Conservation (phyloP, 805 yeast species). For the Grigorovia yakushimaensis region DNA sequence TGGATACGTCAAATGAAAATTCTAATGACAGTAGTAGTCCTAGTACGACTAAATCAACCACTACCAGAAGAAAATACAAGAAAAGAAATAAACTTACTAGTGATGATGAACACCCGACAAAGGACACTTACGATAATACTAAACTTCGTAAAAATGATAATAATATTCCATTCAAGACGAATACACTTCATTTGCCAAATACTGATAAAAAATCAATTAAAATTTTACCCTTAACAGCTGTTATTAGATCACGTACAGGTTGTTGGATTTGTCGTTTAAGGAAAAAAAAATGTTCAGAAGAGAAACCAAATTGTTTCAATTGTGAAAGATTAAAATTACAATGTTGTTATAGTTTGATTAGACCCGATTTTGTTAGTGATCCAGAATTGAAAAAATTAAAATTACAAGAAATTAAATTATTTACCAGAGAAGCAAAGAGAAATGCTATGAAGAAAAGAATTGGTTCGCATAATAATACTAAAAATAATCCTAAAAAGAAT, state of each 20-base stretch:
- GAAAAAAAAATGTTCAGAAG: slow-evolving; percentile 64
- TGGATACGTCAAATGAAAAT: background rate
- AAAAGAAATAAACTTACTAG: background rate
- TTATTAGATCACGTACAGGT: slow-evolving; percentile 44
- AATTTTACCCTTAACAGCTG: slow-evolving; percentile 10
- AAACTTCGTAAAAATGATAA: background rate
- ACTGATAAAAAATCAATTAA: slow-evolving; percentile 2
- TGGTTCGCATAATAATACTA: slow-evolving; percentile 5
- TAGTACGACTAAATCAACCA: background rate
- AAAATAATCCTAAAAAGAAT: background rate
- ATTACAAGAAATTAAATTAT: slow-evolving; percentile 42
- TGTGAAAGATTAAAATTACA: slow-evolving; percentile 46
- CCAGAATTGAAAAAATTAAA: slow-evolving; percentile 34
- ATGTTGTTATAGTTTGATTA: slow-evolving; percentile 43
- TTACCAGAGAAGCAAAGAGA: slow-evolving; percentile 34
- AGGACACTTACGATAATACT: background rate
- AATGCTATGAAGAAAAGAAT: slow-evolving; percentile 26
- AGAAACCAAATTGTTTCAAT: slow-evolving; percentile 48
- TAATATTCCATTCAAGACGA: background rate
- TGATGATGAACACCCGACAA: background rate
- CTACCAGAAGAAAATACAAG: background rate
- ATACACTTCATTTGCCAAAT: background rate
- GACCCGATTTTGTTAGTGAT: slow-evolving; percentile 48
- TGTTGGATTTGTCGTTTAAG: slow-evolving; percentile 76
- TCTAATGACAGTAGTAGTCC: background rate